Evolutionary conservation across 73 alveolate species (phyloP), one percentile per base, ranked within the genome.

Genomic region (Effrenium voratum): DNA sequence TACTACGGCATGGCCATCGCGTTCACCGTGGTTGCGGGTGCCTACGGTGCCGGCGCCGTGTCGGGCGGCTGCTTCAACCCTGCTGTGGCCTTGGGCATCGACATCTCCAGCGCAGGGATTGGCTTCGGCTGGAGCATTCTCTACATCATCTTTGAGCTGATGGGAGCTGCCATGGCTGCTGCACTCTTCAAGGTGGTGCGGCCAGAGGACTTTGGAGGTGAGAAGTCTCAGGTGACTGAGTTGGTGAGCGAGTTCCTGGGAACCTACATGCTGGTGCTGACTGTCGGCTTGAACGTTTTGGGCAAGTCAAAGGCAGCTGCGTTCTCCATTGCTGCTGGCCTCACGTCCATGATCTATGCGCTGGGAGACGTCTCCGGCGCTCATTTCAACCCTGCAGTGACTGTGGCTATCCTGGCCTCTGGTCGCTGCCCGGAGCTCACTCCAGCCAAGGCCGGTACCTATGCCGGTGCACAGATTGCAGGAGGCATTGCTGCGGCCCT

Each of bases 31-130:
- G 86, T 90, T 46, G 96, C 96, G 26, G 96, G 96, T 34, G 96
- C 96, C 49, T 90, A 90, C 68, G 84, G 87, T 2, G 96, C 87
- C 6, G 96, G 96, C 30, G 86, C 87, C 60, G 86, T 90, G 76
- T 90, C 96, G 1, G 86, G 84, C 5, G 96, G 96, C 44, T 90
- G 96, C 75, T 90, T 90, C 96, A 90, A 90, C 86, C 96, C 96
- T 16, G 96, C 96, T 16, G 96, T 90, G 52, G 96, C 96, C 30
- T 38, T 90, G 73, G 96, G 96, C 87, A 90, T 90, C 60, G 96
- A 90, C 41, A 72, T 90, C 46, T 90, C 96, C 96, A 90, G 96
- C 15, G 96, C 73, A 6, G 85, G 73, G 30, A 41, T 40, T 32
- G 96, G 87, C 43, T 63, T 90, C 41, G 86, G 86, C 30, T 90